phyloP scores from a whole-genome alignment of 2,329 filamentous ascomycete genomes.

The Trichoderma breve region DNA sequence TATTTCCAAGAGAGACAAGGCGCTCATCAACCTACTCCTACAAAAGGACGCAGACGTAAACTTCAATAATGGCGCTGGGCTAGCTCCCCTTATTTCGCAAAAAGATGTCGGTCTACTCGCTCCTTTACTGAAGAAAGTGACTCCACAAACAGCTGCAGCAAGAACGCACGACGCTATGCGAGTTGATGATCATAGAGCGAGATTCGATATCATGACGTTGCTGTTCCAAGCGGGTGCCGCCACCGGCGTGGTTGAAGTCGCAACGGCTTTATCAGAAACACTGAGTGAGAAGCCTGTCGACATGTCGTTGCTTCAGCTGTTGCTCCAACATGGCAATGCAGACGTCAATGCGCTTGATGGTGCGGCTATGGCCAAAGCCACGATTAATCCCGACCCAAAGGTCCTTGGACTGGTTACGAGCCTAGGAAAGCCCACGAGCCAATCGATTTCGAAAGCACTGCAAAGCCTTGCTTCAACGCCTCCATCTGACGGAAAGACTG shows the following conservation, averaged over 20 bases:
- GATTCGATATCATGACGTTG: constrained; percentile 48
- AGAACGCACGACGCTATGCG: constrained; percentile 50
- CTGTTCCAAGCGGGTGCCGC: constrained; percentile 47
- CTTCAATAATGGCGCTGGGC: constrained; percentile 49
- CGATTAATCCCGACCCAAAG: constrained; percentile 44
- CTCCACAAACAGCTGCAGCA: constrained; percentile 46
- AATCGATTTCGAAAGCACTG: constrained; percentile 45
- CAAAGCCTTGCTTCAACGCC: constrained; percentile 43
- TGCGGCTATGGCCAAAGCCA: constrained; percentile 41
- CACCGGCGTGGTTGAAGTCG: constrained; percentile 42
- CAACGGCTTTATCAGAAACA: constrained; percentile 41
- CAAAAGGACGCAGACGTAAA: constrained; percentile 54
- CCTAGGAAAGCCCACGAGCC: constrained; percentile 43
- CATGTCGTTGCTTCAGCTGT: constrained; percentile 45
- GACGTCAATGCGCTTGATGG: constrained; percentile 52
- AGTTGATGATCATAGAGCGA: constrained; percentile 40
- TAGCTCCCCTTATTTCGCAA: constrained; percentile 48
- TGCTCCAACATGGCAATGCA: constrained; percentile 51
- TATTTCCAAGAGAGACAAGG: constrained; percentile 47
- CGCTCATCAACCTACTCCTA: constrained; percentile 52
- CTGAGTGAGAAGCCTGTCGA: constrained; percentile 49
- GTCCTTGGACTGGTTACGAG: constrained; percentile 49
- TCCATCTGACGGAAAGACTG: constrained; percentile 45
- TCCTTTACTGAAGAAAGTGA: constrained; percentile 46
- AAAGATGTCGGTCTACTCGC: constrained; percentile 47